These are phyloP conservation scores for Dactylellina drechsleri DNA, from an alignment of 2,329 filamentous ascomycete species.

Conservation along the genomic window DNA sequence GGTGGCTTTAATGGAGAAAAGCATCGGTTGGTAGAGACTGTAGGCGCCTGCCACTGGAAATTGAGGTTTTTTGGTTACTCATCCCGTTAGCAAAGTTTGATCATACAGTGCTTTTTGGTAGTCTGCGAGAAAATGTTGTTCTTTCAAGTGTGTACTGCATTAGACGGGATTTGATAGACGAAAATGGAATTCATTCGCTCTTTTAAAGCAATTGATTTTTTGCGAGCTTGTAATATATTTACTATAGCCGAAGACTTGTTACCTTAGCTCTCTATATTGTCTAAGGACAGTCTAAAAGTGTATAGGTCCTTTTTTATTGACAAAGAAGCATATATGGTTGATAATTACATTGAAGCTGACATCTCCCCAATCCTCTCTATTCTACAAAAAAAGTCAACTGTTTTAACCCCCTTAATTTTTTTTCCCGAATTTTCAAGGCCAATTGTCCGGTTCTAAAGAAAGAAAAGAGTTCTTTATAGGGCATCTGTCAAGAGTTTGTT, in stretches of 20 bases:
- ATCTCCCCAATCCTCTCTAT: constrained; percentile 36
- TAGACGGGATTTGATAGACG: constrained; percentile 36
- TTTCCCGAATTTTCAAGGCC: background rate
- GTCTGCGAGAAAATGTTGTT: constrained; percentile 27
- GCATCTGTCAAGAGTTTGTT: constrained; percentile 98
- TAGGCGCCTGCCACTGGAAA: constrained; percentile 16
- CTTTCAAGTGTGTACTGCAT: constrained; percentile 16
- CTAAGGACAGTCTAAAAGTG: background rate
- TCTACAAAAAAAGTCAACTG: constrained; percentile 36
- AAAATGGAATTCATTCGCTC: constrained; percentile 39
- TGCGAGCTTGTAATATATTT: too few relatives aligned
- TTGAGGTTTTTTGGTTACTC: constrained; percentile 6
- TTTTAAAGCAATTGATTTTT: background rate
- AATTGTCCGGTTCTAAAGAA: background rate
- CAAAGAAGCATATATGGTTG: constrained; percentile 35
- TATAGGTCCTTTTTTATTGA: constrained; percentile 27
- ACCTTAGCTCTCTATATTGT: background rate
- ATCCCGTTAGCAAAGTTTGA: constrained; percentile 14
- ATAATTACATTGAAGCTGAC: constrained; percentile 53
- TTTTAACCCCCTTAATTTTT: background rate
- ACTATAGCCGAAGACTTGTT: background rate
- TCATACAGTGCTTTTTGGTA: constrained; percentile 19
- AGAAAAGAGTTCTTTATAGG: constrained; percentile 72
- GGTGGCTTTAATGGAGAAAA: background rate
- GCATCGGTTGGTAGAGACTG: background rate